Evolutionary conservation across 2,329 filamentous ascomycete species (phyloP).

Genomic region (Ceratocystis alfenasii): DNA sequence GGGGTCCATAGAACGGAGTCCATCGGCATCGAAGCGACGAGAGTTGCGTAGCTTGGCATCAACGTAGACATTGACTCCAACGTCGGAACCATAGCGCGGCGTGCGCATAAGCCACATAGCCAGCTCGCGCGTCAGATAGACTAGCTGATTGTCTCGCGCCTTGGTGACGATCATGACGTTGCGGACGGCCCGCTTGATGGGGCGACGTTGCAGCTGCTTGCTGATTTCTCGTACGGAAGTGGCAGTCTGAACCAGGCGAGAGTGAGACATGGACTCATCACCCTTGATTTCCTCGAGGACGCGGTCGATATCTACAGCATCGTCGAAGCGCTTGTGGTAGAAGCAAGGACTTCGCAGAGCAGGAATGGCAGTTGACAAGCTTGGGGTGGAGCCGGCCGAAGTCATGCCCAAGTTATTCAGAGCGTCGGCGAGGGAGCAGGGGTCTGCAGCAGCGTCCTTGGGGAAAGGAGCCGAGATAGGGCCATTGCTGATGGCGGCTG

Average conservation of each 20-base stretch:
- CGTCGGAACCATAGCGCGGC: constrained; percentile 73
- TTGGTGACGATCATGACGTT: constrained; percentile 99
- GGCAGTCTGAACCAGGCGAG: constrained; percentile 84
- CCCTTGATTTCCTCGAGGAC: constrained; percentile 88
- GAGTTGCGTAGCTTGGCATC: constrained; percentile 84
- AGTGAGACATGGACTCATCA: constrained; percentile 85
- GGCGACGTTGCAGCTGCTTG: constrained; percentile 82
- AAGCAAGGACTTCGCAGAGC: constrained; percentile 87
- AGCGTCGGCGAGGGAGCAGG: constrained; percentile 46
- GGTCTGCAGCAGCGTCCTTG: constrained; percentile 25
- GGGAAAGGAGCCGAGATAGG: constrained; percentile 32
- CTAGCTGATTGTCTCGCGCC: constrained; percentile 85
- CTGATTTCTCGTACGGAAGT: constrained; percentile 91
- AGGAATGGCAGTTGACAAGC: constrained; percentile 39
- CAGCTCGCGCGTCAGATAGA: constrained; percentile 77
- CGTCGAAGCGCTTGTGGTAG: constrained; percentile 94
- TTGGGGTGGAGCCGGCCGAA: constrained; percentile 26
- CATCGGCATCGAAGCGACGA: constrained; percentile 70
- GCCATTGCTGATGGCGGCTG: constrained; percentile 20
- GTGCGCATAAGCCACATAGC: constrained; percentile 79
- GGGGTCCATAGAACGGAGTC: constrained; percentile 59
- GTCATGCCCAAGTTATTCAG: constrained; percentile 42
- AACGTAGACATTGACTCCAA: constrained; percentile 97
- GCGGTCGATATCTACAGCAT: constrained; percentile 87
- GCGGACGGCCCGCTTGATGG: constrained; percentile 80